Conservation (phyloP, 1,139 yeast genomes). For the Lodderomyces beijingensis region DNA sequence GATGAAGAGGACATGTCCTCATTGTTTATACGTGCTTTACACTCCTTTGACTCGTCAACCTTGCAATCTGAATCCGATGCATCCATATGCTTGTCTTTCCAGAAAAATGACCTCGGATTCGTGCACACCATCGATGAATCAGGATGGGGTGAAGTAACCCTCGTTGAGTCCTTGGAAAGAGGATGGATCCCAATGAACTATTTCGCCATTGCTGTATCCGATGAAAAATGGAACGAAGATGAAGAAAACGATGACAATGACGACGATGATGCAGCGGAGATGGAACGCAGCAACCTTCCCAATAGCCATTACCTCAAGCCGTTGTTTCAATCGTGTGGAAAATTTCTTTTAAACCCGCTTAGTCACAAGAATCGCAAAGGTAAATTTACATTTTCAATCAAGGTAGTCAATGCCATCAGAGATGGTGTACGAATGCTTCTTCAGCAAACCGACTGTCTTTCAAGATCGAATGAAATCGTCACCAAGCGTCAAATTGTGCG, state of each 20-base stretch:
- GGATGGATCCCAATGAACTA: conserved; percentile 99
- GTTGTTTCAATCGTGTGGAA: conserved; percentile 69
- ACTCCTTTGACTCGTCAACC: conserved; percentile 70
- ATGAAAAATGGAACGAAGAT: conserved; percentile 19
- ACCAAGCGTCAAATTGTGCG: conserved; percentile 65
- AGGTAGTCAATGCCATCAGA: conserved; percentile 49
- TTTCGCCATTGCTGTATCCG: conserved; percentile 57
- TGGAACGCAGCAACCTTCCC: conserved; percentile 25
- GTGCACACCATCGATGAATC: conserved; percentile 87
- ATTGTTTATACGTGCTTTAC: conserved; percentile 61
- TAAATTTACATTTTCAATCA: conserved; percentile 43
- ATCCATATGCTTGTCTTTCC: conserved; percentile 79
- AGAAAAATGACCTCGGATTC: conserved; percentile 75
- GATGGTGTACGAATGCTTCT: conserved; percentile 79
- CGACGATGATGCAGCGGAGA: conserved; percentile 15
- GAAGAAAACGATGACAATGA: conserved; percentile 16
- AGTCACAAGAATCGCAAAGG: conserved; percentile 41
- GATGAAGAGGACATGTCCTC: conserved; percentile 41
- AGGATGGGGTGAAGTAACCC: conserved; percentile 97
- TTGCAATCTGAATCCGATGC: conserved; percentile 64
- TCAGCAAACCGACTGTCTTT: conserved; percentile 77
- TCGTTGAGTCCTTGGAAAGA: conserved; percentile 61
- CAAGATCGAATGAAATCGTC: conserved; percentile 77
- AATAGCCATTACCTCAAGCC: conserved; percentile 51
- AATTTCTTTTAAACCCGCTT: conserved; percentile 67